Evolutionary conservation across 441 rosid genomes (phyloP).

Genomic region (Melastoma candidum): DNA sequence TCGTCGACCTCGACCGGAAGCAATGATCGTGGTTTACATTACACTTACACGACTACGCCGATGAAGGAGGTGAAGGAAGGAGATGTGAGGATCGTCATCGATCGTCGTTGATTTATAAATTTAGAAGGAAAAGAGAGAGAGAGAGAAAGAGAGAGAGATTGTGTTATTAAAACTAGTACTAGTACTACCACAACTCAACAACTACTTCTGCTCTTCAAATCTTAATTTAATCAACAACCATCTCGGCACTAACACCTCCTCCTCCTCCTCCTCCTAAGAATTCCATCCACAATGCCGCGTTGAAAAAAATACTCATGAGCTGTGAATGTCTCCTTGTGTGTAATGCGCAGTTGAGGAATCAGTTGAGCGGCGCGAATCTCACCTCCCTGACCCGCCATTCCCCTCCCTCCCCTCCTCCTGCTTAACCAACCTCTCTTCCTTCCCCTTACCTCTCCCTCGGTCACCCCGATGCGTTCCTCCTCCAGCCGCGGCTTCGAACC

Average conservation of each 20-base stretch:
- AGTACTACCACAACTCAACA: too few relatives aligned
- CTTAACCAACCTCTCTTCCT: constrained; percentile 4
- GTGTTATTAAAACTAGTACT: too few relatives aligned
- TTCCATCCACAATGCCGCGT: constrained; percentile 26
- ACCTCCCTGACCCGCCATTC: constrained; percentile 13
- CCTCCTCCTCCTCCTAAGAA: too few relatives aligned
- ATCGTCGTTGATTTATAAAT: too few relatives aligned
- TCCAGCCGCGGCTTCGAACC: constrained; percentile 39
- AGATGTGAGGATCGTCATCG: too few relatives aligned
- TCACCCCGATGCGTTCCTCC: constrained; percentile 32
- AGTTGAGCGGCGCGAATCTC: constrained; percentile 73
- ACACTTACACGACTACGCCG: too few relatives aligned
- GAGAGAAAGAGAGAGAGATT: too few relatives aligned
- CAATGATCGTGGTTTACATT: too few relatives aligned
- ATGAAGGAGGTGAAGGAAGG: too few relatives aligned
- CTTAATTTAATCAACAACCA: constrained; percentile 6
- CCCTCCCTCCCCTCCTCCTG: background rate
- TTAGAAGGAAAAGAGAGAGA: too few relatives aligned
- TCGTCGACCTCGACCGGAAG: too few relatives aligned
- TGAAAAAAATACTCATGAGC: constrained; percentile 24
- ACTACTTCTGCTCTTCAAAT: too few relatives aligned
- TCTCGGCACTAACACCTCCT: background rate
- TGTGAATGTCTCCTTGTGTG: constrained; percentile 17
- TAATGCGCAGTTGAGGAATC: constrained; percentile 17
- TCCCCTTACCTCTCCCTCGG: constrained; percentile 6